Conservation (phyloP, 2,329 filamentous ascomycete genomes). For the Pseudomassariella vexata region DNA sequence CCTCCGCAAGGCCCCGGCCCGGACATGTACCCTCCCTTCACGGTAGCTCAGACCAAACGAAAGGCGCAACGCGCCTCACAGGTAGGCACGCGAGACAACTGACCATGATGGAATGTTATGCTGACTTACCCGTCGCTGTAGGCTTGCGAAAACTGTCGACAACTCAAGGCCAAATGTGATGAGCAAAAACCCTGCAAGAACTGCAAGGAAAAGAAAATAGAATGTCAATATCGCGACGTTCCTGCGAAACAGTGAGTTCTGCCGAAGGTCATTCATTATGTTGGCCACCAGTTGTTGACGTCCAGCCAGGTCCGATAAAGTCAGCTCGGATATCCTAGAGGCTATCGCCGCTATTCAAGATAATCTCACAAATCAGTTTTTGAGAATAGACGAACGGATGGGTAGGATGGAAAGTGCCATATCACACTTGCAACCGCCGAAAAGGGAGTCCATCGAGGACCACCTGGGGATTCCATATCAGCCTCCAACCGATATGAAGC, state of each 20-base stretch:
- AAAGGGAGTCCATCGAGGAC: conserved; percentile 22
- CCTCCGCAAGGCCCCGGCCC: conserved; percentile 29
- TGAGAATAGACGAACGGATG: conserved; percentile 17
- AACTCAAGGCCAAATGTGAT: conserved; percentile 87
- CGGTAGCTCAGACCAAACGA: conserved; percentile 47
- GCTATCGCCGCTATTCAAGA: conserved; percentile 32
- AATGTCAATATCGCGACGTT: conserved; percentile 85
- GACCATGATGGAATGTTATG: conserved; percentile 3
- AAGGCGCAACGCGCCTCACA: conserved; percentile 63
- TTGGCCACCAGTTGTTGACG: conserved; percentile 8
- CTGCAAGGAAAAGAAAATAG: conserved; percentile 79
- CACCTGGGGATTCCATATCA: conserved; percentile 12
- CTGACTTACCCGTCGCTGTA: conserved; percentile 41
- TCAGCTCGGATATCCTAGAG: conserved; percentile 54
- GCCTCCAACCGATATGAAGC: too few relatives aligned
- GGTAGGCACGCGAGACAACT: conserved; percentile 29
- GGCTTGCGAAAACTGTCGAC: conserved; percentile 87
- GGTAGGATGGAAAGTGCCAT: conserved; percentile 24
- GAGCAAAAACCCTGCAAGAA: conserved; percentile 79
- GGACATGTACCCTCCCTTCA: conserved; percentile 24
- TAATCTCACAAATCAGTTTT: conserved; percentile 31
- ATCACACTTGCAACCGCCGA: too few relatives aligned
- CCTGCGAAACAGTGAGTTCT: conserved; percentile 86
- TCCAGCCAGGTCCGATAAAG: conserved; percentile 48
- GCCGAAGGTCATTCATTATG: neutral